Evolutionary conservation across 441 rosid species (phyloP), one percentile per base, ranked within the genome.

Genomic region (Macaranga tanarius): DNA sequence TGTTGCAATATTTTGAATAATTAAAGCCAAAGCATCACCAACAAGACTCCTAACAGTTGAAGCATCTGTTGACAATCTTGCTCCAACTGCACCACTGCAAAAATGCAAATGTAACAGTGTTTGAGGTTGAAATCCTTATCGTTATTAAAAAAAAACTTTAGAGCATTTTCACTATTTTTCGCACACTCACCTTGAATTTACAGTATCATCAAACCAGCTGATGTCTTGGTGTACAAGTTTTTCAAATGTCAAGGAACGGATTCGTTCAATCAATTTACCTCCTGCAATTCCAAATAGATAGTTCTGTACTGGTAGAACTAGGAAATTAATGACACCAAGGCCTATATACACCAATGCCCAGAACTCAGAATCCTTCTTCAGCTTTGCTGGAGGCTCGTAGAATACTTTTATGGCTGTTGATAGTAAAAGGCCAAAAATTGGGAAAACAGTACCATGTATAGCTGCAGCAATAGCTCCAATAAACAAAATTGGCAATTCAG

Each of bases 21-120:
- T 52, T 64, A 86, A 58, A 8, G 89, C 91, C 79, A 92, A 68
- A 17, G 90, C 38, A 79, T 92, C 93, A 0, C 97, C 95, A 1
- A 88, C 97, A 8, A 90, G 76, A 69, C 82, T 73, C 69, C 83
- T 77, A 55, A 92, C 77, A 0, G 79, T 81, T 15, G 90, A 76
- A 42, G 91, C 93, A 81, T 92, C 95, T 0, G 88, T 82, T 0
- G 92, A 92, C 67, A 92, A 69, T 66, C 95, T 85, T 67, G 93
- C 88, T 17, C 97, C 89, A 50, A 91, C 79, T 40, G 89, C 86
- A 25, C 95, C 92, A 72, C 92, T 91, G 65, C 38, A 79, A 75
- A 67, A 65, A 31, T 25, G 45, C 38, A 67, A 57, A 64, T 45
- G 17, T 17, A 50, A 38, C 3, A 38, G 7, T 7, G 3, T 3